These are phyloP conservation scores for Lumnitzera racemosa DNA, from an alignment of 345 rosid species.

Conservation along the genomic window DNA sequence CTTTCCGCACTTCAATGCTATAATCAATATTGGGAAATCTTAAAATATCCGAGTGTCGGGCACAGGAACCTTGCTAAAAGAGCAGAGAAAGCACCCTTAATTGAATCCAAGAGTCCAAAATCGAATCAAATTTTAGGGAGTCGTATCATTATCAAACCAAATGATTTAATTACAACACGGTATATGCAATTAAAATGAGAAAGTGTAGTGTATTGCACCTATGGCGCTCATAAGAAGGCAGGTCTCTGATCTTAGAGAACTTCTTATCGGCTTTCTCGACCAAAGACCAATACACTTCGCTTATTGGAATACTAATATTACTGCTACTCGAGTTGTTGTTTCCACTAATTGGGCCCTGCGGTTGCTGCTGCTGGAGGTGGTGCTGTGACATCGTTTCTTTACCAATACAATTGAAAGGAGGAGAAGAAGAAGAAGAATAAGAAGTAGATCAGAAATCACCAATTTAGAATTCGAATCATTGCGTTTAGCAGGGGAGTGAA, in stretches of 20 bases:
- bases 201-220: conserved; percentile 31
- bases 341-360: conserved; percentile 29
- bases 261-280: conserved; percentile 94
- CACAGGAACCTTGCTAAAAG: neutral
- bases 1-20: no score
- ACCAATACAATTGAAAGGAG: no score
- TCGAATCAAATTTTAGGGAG: neutral
- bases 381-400: conserved; percentile 9
- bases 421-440: no score
- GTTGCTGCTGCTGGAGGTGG: conserved; percentile 3
- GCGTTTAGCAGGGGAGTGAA: no score
- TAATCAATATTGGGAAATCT: no score
- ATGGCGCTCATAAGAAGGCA: conserved; percentile 89
- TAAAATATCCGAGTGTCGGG: no score
- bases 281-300: conserved; percentile 86
- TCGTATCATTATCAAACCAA: neutral
- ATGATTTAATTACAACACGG: neutral
- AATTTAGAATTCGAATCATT: no score
- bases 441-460: no score
- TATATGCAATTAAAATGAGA: no score
- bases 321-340: conserved; percentile 27
- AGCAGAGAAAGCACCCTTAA: neutral
- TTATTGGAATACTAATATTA: conserved; percentile 47
- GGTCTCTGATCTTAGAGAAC: conserved; percentile 96
- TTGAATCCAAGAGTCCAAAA: neutral